Evolutionary conservation across 1,284 basidiomycete species (phyloP).

Genomic region (Melampsora larici-populina): DNA sequence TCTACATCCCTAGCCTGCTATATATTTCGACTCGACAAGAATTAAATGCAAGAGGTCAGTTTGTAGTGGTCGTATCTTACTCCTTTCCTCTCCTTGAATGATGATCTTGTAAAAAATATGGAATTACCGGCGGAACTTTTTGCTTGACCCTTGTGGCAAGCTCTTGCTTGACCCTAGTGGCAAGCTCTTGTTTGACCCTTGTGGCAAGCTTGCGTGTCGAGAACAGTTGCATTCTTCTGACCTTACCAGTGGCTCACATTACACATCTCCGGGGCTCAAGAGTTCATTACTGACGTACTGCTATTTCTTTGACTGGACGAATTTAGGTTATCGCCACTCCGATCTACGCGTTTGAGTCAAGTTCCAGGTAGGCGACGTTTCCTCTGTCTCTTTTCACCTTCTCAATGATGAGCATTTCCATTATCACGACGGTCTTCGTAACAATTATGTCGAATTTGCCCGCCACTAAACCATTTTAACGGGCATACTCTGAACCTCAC

Average conservation of each 20-base stretch:
- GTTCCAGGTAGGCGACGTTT: not conserved
- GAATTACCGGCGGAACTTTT: not conserved
- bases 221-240: not conserved
- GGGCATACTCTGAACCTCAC: not conserved
- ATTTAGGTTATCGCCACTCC: not conserved
- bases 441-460: not conserved
- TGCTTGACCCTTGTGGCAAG: not conserved
- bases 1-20: no score
- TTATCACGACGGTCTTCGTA: conserved; percentile 6
- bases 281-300: not conserved
- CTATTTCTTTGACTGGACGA: no score
- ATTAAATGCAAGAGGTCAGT: not conserved
- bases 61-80: not conserved
- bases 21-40: not conserved
- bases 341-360: not conserved
- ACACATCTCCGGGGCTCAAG: not conserved
- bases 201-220: not conserved
- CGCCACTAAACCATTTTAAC: not conserved
- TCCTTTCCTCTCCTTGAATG: not conserved
- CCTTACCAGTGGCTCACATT: not conserved
- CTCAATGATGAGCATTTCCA: conserved; percentile 2
- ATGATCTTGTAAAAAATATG: not conserved
- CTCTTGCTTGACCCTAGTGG: not conserved
- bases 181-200: not conserved
- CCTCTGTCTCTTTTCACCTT: not conserved